Conservation (phyloP, 2,329 filamentous ascomycete species). For the Pseudonectria buxi region DNA sequence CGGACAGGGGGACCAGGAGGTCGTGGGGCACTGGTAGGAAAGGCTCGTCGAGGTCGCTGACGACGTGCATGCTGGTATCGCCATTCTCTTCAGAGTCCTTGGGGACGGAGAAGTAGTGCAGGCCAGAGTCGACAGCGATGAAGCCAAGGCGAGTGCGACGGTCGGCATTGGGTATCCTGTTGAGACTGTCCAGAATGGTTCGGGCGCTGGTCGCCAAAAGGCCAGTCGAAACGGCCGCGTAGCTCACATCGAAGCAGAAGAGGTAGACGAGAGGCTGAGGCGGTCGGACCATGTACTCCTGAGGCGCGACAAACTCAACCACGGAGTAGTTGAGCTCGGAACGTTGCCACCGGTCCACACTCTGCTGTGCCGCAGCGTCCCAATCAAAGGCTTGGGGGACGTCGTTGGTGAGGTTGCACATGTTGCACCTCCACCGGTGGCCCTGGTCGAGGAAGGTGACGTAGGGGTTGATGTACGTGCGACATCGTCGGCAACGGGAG, state of each 20-base stretch:
- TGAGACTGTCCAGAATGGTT: slow-evolving; percentile 90
- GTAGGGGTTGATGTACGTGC: slow-evolving; percentile 97
- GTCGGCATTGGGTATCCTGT: slow-evolving; percentile 97
- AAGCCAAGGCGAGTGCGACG: slow-evolving; percentile 88
- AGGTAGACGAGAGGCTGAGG: slow-evolving; percentile 93
- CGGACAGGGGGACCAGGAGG: slow-evolving; percentile 79
- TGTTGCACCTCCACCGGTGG: slow-evolving; percentile 97
- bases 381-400: slow-evolving; percentile 99
- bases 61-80: slow-evolving; percentile 85
- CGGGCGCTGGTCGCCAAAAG: slow-evolving; percentile 86
- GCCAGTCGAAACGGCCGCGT: slow-evolving; percentile 80
- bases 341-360: slow-evolving; percentile 84
- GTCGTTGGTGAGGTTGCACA: slow-evolving; percentile 98
- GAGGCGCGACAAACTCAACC: slow-evolving; percentile 93
- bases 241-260: slow-evolving; percentile 93
- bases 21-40: slow-evolving; percentile 93
- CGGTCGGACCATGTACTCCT: slow-evolving; percentile 98
- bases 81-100: slow-evolving; percentile 78
- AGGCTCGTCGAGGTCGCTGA: slow-evolving; percentile 92
- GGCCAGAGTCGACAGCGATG: slow-evolving; percentile 85
- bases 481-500: slow-evolving; percentile 87
- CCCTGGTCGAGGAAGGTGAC: slow-evolving; percentile 95
- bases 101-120: slow-evolving; percentile 94
- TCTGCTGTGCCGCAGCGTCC: slow-evolving; percentile 88
- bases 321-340: slow-evolving; percentile 94